phyloP scores from a whole-genome alignment of 768 basidiomycete genomes.

The Amylocystis lapponica region DNA sequence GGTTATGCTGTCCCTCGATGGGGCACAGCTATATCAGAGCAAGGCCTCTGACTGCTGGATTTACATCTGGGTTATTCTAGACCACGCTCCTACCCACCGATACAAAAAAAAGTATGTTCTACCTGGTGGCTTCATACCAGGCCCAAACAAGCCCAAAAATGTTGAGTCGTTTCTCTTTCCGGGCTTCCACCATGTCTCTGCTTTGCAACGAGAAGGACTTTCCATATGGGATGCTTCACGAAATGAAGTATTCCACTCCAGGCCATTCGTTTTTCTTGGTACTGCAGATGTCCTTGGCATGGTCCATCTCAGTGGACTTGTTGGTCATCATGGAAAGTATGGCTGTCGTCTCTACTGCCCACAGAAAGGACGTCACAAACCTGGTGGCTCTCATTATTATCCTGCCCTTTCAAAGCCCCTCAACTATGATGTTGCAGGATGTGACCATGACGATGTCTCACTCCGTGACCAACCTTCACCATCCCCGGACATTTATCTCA shows the following conservation, averaged over 20 bases:
- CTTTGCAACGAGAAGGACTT: constrained; percentile 22
- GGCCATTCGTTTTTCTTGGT: constrained; percentile 4
- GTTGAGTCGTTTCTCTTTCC: constrained; percentile 28
- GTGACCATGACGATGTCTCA: constrained; percentile 26
- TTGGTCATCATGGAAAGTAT: constrained; percentile 28
- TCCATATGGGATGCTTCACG: constrained; percentile 20
- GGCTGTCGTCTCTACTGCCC: constrained; percentile 33
- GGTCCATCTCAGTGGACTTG: constrained; percentile 25
- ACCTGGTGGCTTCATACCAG: constrained; percentile 22
- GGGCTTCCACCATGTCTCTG: constrained; percentile 23
- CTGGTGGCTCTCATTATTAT: constrained; percentile 26
- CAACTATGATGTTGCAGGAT: constrained; percentile 17
- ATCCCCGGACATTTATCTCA: not conserved
- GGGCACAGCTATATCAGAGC: constrained; percentile 22
- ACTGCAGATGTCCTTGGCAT: constrained; percentile 10
- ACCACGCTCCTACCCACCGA: constrained; percentile 16
- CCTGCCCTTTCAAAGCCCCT: constrained; percentile 23
- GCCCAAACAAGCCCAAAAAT: constrained; percentile 27
- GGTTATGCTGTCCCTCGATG: constrained; percentile 22
- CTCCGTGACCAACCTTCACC: constrained; percentile 1
- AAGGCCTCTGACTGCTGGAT: constrained; percentile 31
- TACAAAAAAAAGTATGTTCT: constrained; percentile 25
- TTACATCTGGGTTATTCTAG: constrained; percentile 23
- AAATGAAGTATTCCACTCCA: not conserved
- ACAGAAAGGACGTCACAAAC: constrained; percentile 23